A percentile compares a stretch with the other conserved stretches of the same genome.
These are phyloP conservation scores for Penicillium salamii DNA, from an alignment of 495 filamentous ascomycete species.

Conservation along the genomic window DNA sequence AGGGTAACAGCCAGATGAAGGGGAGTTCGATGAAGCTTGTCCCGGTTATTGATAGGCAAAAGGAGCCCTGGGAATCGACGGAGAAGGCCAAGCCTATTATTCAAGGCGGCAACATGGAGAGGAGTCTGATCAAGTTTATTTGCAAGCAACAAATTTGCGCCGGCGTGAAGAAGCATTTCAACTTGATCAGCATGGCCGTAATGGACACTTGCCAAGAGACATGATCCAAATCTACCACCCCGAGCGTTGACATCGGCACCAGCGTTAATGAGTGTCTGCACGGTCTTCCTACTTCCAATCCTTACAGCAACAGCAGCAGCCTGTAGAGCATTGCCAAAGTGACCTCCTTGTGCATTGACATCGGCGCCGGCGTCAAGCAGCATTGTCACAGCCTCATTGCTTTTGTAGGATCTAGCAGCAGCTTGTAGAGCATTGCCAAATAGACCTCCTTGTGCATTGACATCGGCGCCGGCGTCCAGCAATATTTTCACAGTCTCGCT, in stretches of 20 bases:
- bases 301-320: not conserved
- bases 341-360: not conserved
- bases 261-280: slow-evolving; percentile 1
- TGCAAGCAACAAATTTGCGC: slow-evolving; percentile 1
- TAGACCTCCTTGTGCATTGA: not conserved
- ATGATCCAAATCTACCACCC: not conserved
- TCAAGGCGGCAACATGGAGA: slow-evolving; percentile 6
- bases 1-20: slow-evolving; percentile 1
- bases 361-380: not conserved
- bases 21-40: not conserved
- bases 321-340: not conserved
- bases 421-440: not conserved
- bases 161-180: slow-evolving; percentile 4
- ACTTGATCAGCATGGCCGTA: not conserved
- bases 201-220: slow-evolving; percentile 1
- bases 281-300: not conserved
- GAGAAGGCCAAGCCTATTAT: not conserved
- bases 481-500: not conserved
- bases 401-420: not conserved
- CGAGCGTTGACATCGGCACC: slow-evolving; percentile 1
- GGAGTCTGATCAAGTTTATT: slow-evolving; percentile 2
- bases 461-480: not conserved
- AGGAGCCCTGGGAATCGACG: not conserved
- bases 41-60: not conserved
- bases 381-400: not conserved